Percentiles rank a stretch among this genome's conserved stretches.
Evolutionary conservation across 495 filamentous ascomycete species (phyloP).

Genomic region (Halenospora varia): DNA sequence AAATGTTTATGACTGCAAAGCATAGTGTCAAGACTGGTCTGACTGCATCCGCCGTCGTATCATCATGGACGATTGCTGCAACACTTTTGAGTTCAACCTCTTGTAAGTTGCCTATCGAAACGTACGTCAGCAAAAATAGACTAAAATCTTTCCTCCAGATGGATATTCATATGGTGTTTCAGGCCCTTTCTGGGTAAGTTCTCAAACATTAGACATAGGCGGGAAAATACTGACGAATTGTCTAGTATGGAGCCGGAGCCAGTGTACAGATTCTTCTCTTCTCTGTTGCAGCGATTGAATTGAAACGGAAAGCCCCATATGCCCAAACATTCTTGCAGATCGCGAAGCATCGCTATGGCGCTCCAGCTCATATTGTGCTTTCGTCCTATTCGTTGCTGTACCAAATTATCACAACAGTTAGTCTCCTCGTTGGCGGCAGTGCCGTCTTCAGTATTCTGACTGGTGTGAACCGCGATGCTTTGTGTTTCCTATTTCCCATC

Average conservation of each 20-base stretch:
- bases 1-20: conserved; percentile 94
- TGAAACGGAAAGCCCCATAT: conserved; percentile 38
- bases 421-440: conserved; percentile 77
- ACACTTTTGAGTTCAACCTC: conserved; percentile 75
- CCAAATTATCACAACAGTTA: conserved; percentile 67
- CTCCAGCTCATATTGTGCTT: conserved; percentile 34
- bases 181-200: conserved; percentile 70
- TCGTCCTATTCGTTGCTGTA: not conserved
- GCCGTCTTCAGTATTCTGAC: conserved; percentile 79
- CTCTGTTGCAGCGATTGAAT: conserved; percentile 36
- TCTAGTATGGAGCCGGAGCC: conserved; percentile 35
- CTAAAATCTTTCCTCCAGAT: conserved; percentile 33
- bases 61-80: conserved; percentile 57
- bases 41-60: conserved; percentile 84
- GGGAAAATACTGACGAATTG: conserved; percentile 22
- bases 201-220: not conserved
- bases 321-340: conserved; percentile 43
- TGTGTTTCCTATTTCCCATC: conserved; percentile 82
- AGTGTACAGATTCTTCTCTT: conserved; percentile 44
- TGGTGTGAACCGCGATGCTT: conserved; percentile 79
- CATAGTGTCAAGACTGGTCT: conserved; percentile 87
- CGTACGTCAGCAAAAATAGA: too few relatives aligned
- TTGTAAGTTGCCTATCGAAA: too few relatives aligned
- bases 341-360: conserved; percentile 32
- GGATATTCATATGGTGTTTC: conserved; percentile 88